These are phyloP conservation scores for Posidonia australis DNA, from an alignment of 106 monocot species.

Conservation along the genomic window DNA sequence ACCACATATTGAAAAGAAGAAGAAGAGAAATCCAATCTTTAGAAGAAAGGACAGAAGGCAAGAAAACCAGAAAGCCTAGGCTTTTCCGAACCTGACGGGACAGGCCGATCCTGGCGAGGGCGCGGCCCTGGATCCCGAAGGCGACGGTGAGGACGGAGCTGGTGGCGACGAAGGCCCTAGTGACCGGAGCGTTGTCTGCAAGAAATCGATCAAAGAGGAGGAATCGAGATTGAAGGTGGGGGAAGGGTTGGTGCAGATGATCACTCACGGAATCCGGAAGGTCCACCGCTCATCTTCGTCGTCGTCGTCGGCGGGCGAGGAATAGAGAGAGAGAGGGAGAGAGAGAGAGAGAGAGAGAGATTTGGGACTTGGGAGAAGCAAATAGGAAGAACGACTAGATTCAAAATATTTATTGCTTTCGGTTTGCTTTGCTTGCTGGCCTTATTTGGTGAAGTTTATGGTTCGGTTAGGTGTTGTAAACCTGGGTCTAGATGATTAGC, in stretches of 20 bases:
- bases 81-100: slow-evolving; percentile 12
- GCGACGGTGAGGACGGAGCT: slow-evolving; percentile 10
- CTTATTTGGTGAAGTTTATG: too few species aligned
- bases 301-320: neutral
- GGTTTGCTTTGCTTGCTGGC: too few species aligned
- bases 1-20: too few species aligned
- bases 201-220: neutral
- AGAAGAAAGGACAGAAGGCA: too few species aligned
- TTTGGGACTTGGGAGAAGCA: too few species aligned
- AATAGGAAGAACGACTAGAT: too few species aligned
- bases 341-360: too few species aligned
- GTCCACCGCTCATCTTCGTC: slow-evolving; percentile 26
- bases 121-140: slow-evolving; percentile 19
- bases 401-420: too few species aligned
- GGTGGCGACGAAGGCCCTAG: slow-evolving; percentile 12
- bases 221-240: neutral
- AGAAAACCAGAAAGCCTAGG: too few species aligned
- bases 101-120: slow-evolving; percentile 8
- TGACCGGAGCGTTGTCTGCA: slow-evolving; percentile 53
- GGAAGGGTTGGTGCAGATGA: neutral
- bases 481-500: too few species aligned
- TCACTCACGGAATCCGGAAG: slow-evolving; percentile 33
- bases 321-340: neutral
- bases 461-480: too few species aligned
- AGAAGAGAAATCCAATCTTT: too few species aligned